A percentile compares a stretch with the other conserved stretches of the same genome.
phyloP scores from a whole-genome alignment of 495 filamentous ascomycete genomes.

The Neurospora pannonica region DNA sequence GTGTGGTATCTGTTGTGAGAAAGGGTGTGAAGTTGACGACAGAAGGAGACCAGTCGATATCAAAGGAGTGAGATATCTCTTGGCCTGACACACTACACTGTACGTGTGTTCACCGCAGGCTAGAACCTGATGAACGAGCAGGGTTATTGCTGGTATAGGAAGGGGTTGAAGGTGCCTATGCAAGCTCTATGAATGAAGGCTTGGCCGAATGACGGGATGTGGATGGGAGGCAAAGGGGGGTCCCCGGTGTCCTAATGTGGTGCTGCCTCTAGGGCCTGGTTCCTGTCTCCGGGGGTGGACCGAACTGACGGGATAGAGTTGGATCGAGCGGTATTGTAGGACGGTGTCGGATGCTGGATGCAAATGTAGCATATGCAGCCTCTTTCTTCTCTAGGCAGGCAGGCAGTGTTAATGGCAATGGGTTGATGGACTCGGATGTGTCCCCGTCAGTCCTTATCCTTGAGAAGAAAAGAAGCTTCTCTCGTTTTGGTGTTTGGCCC shows the following conservation, averaged over 20 bases:
- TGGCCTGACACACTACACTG: background rate
- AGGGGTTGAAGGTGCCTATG: background rate
- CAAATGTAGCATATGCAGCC: background rate
- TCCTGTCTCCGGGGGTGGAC: background rate
- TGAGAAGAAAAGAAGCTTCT: background rate
- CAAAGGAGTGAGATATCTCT: background rate
- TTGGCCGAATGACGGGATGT: background rate
- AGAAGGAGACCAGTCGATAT: background rate
- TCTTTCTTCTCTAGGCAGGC: background rate
- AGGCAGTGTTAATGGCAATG: background rate
- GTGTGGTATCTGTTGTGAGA: background rate
- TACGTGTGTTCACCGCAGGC: background rate
- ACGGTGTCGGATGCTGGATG: background rate
- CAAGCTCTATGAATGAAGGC: background rate
- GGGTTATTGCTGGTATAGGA: background rate
- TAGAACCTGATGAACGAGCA: background rate
- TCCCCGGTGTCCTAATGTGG: background rate
- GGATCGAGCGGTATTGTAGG: background rate
- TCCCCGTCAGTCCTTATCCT: background rate
- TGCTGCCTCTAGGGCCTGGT: background rate
- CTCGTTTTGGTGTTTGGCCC: background rate
- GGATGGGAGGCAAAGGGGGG: background rate
- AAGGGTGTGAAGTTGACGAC: background rate
- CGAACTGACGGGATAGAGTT: background rate
- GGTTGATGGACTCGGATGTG: background rate